A percentile compares a stretch with the other conserved stretches of the same genome.
These are phyloP conservation scores for Lentinula edodes DNA, from an alignment of 768 basidiomycete genomes.

Conservation along the genomic window DNA sequence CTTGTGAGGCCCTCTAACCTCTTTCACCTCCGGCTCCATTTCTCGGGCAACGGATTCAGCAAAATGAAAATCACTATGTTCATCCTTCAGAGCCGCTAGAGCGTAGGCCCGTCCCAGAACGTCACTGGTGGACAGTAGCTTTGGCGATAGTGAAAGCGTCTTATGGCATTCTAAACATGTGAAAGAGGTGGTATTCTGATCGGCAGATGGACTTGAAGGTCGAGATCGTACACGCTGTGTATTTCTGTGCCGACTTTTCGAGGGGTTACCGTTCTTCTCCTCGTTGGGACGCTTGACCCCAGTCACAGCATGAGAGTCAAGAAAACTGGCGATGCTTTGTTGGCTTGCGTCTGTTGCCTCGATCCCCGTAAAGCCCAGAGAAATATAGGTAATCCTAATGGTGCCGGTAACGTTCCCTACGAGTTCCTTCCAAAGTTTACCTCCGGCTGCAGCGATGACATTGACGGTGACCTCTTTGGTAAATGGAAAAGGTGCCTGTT, in stretches of 20 bases:
- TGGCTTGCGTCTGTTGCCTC: constrained; percentile 76
- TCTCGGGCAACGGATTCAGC: constrained; percentile 68
- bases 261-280: constrained; percentile 12
- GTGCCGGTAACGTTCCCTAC: constrained; percentile 44
- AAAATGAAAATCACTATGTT: constrained; percentile 89
- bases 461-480: constrained; percentile 69
- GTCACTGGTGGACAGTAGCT: constrained; percentile 14
- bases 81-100: constrained; percentile 44
- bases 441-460: constrained; percentile 65
- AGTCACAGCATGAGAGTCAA: constrained; percentile 27
- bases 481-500: constrained; percentile 87
- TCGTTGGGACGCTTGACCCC: constrained; percentile 34
- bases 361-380: constrained; percentile 73
- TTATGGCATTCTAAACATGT: constrained; percentile 56
- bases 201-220: neutral
- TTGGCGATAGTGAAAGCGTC: constrained; percentile 30
- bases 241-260: neutral
- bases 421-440: constrained; percentile 84
- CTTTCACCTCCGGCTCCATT: constrained; percentile 14
- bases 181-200: constrained; percentile 29
- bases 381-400: constrained; percentile 69
- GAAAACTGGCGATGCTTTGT: constrained; percentile 82
- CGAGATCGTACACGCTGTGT: neutral
- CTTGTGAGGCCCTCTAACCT: constrained; percentile 11
- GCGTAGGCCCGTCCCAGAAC: constrained; percentile 27